Conservation (phyloP, 441 rosid species). For the Cnidoscolus chayamansa region DNA sequence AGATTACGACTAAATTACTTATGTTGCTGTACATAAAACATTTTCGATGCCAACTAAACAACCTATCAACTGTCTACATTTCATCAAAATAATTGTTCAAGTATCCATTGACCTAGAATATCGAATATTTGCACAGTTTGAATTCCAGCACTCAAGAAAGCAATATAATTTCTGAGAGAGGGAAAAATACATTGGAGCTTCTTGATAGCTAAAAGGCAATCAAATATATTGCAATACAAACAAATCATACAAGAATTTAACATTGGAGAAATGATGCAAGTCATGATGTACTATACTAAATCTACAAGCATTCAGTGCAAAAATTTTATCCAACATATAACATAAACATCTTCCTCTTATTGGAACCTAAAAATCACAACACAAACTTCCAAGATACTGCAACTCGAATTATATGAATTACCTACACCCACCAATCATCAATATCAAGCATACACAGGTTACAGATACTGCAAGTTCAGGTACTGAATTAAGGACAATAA, state of each 20-base stretch:
- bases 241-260: not conserved
- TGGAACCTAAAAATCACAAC: not conserved
- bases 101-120: not conserved
- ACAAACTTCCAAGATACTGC: not conserved
- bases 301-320: not conserved
- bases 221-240: not conserved
- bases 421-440: not conserved
- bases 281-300: not conserved
- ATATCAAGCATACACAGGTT: not conserved
- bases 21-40: too few species aligned
- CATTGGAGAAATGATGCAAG: conserved; percentile 1
- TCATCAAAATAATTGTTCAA: not conserved
- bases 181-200: not conserved
- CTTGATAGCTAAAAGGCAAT: conserved; percentile 6
- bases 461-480: not conserved
- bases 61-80: not conserved
- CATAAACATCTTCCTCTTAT: not conserved
- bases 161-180: not conserved
- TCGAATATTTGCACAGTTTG: not conserved
- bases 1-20: too few species aligned
- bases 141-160: not conserved
- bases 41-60: too few species aligned
- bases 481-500: conserved; percentile 1
- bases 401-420: too few species aligned
- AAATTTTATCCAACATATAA: too few species aligned